Evolutionary conservation across 495 filamentous ascomycete species (phyloP).

Genomic region (Oidiodendron maius): DNA sequence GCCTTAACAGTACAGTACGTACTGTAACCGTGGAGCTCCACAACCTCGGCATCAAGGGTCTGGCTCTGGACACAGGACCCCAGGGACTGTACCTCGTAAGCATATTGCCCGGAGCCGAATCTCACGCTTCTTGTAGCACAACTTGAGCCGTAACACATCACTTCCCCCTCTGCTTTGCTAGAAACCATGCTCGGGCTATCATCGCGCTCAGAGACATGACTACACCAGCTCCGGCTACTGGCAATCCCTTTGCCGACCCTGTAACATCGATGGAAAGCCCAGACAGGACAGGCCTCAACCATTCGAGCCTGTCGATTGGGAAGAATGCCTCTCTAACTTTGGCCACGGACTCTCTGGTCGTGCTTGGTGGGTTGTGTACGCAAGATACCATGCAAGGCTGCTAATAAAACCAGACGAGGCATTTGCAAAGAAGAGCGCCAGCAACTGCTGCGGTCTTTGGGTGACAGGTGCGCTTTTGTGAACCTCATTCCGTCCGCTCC

Average conservation of each 20-base stretch:
- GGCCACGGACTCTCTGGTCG: constrained; percentile 56
- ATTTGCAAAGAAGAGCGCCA: constrained; percentile 29
- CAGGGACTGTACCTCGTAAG: neutral
- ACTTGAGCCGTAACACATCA: neutral
- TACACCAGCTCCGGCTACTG: constrained; percentile 11
- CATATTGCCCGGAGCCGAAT: no score
- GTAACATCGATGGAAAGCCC: constrained; percentile 17
- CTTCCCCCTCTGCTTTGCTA: neutral
- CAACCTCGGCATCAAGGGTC: no score
- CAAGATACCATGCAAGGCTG: neutral
- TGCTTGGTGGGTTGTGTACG: constrained; percentile 45
- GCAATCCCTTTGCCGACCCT: constrained; percentile 23
- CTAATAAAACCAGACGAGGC: constrained; percentile 36
- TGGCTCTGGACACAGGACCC: neutral
- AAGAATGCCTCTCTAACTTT: constrained; percentile 56
- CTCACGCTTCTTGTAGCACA: no score
- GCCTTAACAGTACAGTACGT: no score
- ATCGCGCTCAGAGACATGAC: constrained; percentile 11
- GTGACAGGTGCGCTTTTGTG: constrained; percentile 26
- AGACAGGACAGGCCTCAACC: constrained; percentile 26
- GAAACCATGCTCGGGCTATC: constrained; percentile 10
- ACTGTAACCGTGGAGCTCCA: neutral
- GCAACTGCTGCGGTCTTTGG: constrained; percentile 41
- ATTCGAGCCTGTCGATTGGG: constrained; percentile 47
- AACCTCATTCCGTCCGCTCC: neutral